Conservation (phyloP, 2,329 filamentous ascomycete species). For the Arthrobotrys iridis region DNA sequence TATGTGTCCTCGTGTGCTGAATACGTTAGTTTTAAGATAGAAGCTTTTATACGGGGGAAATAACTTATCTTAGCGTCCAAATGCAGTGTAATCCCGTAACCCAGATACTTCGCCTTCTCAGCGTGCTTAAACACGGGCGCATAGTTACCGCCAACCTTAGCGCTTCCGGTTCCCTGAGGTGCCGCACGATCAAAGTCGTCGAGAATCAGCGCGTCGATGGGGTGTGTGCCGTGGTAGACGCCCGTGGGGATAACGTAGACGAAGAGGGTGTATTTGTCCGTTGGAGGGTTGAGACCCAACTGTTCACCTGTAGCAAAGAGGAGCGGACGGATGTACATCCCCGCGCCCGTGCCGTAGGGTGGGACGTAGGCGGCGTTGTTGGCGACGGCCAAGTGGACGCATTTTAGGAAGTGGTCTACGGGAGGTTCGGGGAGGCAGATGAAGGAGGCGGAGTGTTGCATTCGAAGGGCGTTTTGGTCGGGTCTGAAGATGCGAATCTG, state of each 20-base stretch:
- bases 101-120: conserved; percentile 78
- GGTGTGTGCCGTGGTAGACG: conserved; percentile 89
- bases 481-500: conserved; percentile 88
- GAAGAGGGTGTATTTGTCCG: conserved; percentile 84
- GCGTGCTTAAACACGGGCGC: conserved; percentile 89
- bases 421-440: conserved; percentile 86
- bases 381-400: conserved; percentile 81
- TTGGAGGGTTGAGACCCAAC: conserved; percentile 80
- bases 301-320: conserved; percentile 89
- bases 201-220: conserved; percentile 86
- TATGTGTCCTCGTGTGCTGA: conserved; percentile 80
- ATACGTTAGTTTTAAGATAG: conserved; percentile 13
- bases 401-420: conserved; percentile 76
- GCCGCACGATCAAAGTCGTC: conserved; percentile 94
- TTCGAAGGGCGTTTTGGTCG: conserved; percentile 80
- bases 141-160: conserved; percentile 97
- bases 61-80: conserved; percentile 68
- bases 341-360: conserved; percentile 85
- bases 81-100: conserved; percentile 94
- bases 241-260: conserved; percentile 90
- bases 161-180: conserved; percentile 87
- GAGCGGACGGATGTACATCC: conserved; percentile 90
- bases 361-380: conserved; percentile 92
- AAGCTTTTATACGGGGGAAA: neutral
- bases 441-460: conserved; percentile 84